Percentiles rank a stretch among this genome's conserved stretches.
Conservation (phyloP, 2,329 filamentous ascomycete species). For the Fusarium burgessii region DNA sequence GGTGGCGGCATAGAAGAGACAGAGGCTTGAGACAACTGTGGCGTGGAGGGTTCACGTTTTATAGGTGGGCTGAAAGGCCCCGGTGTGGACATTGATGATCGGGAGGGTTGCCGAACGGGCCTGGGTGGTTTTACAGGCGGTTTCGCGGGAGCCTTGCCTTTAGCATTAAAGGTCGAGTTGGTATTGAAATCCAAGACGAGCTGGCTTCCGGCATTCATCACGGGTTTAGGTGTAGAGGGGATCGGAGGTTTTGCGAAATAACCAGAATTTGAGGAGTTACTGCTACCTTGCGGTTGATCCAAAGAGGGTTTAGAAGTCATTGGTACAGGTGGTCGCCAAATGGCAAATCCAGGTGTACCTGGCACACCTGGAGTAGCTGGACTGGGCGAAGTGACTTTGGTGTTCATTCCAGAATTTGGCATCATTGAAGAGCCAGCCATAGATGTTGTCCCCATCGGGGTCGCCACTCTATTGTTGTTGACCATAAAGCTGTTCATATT, state of each 20-base stretch:
- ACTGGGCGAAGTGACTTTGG: conserved; percentile 35
- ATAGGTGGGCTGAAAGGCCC: conserved; percentile 43
- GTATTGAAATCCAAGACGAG: conserved; percentile 54
- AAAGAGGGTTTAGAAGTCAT: conserved; percentile 43
- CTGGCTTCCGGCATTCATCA: conserved; percentile 51
- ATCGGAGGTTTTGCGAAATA: conserved; percentile 54
- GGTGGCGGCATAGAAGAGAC: conserved; percentile 42
- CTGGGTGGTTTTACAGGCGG: conserved; percentile 48
- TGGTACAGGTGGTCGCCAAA: conserved; percentile 53
- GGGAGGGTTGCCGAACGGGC: conserved; percentile 43
- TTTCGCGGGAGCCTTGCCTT: conserved; percentile 52
- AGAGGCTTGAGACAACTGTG: conserved; percentile 43
- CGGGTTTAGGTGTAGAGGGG: conserved; percentile 55
- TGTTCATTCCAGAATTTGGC: conserved; percentile 41
- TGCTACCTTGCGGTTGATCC: conserved; percentile 39
- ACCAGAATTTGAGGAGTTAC: conserved; percentile 38
- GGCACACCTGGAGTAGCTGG: conserved; percentile 39
- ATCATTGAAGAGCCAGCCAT: conserved; percentile 44
- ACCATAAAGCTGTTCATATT: conserved; percentile 52
- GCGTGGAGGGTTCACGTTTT: conserved; percentile 50
- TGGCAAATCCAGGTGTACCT: conserved; percentile 54
- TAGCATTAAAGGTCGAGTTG: conserved; percentile 47
- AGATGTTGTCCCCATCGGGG: conserved; percentile 43
- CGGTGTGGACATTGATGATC: conserved; percentile 40
- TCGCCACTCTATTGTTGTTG: conserved; percentile 45